A percentile compares a stretch with the other conserved stretches of the same genome.
phyloP scores from a whole-genome alignment of 129 eudicot species.

The Logfia minima region DNA sequence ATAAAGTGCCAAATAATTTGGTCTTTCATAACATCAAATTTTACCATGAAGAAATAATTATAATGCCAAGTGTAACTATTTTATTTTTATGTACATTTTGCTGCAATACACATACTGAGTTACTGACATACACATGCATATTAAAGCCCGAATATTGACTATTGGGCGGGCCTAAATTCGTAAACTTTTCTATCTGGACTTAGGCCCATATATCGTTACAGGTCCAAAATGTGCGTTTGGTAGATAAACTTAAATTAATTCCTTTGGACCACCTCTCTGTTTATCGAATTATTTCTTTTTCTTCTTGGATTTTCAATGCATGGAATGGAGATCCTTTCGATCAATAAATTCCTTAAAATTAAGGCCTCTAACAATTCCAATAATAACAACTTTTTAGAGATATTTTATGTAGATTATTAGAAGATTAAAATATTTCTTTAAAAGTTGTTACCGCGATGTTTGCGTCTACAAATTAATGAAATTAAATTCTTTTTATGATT shows the following conservation, averaged over 20 bases:
- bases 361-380: neutral
- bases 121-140: too few species aligned
- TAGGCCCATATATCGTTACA: neutral
- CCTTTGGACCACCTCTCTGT: neutral
- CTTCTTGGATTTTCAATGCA: neutral
- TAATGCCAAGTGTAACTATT: too few species aligned
- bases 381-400: too few species aligned
- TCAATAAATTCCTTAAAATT: neutral
- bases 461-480: too few species aligned
- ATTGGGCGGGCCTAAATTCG: neutral
- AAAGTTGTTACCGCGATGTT: too few species aligned
- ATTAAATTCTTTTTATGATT: neutral
- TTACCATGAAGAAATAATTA: too few species aligned
- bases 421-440: too few species aligned
- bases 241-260: neutral
- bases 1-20: neutral
- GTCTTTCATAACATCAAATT: neutral
- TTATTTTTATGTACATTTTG: too few species aligned
- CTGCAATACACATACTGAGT: too few species aligned
- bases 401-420: too few species aligned
- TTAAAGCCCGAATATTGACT: neutral
- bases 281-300: too few species aligned
- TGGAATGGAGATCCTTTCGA: neutral
- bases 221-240: neutral
- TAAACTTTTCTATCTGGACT: neutral